Base-by-base conservation (phyloP, 2,329 filamentous ascomycete species). In the Pseudogymnoascus sp. region DNA sequence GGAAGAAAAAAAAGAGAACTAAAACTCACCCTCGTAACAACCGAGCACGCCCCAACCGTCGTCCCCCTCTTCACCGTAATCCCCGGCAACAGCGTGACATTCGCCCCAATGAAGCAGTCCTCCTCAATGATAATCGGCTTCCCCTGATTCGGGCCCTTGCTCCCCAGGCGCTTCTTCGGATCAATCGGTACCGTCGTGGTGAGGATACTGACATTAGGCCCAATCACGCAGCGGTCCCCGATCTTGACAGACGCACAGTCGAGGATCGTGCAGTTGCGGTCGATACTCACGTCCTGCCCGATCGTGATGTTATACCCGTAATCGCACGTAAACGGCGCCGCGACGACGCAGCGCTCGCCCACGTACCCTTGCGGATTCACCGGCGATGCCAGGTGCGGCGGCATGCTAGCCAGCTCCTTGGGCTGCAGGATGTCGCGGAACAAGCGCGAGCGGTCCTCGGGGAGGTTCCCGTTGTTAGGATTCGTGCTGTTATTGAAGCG, bases 241-340 rank as follows among this genome's bases (percentile, higher is more conserved):
- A 97, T 92, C 56, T 80, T 85, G 65, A 97, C 89, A 66, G 87
- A 82, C 72, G 87, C 89, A n/a, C 92, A 87, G 73, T 99, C 94
- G 63, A 92, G 85, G 71, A 97, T 88, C 25, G 86, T 87, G 75
- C 92, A 97, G 70, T 91, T 89, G 63, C 90, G 84, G 16, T 89
- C 90, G 68, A 99, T 89, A 63, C 87, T 84, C 2, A 95, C 91
- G 67, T 94, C 87, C 69, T 92, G 88, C 11, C 90, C 92, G 68
- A 99, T 89, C 59, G 84, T 83, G 69, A 97, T 89, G 74, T 99
- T 97, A 77, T 96, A 97, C 0, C 94, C 94, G 71, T 97, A 97
- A 71, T 97, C 92, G 73, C 93, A 97, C 56, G 82, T 87, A 74
- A 99, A 97, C 0, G 93, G 93, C 2, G 90, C 86, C 70, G 96